phyloP scores from a whole-genome alignment of 352 stramenopile species.

The Paralagenidium karlingii region DNA sequence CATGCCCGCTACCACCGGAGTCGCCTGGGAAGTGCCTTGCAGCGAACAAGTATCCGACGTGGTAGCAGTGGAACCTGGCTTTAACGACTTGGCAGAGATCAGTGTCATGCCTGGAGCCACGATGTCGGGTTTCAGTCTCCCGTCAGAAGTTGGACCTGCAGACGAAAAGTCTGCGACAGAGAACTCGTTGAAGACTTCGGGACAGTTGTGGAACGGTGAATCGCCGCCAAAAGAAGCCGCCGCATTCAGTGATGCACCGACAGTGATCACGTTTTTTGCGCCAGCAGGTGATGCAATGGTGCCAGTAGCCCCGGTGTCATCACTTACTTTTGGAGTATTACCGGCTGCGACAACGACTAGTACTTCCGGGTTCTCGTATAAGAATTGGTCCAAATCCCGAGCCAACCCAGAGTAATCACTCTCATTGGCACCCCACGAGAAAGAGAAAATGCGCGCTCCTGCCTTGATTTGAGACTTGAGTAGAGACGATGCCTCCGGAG shows the following conservation, averaged over 20 bases:
- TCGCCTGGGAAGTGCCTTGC: slow-evolving; percentile 68
- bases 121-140: slow-evolving; percentile 82
- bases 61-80: slow-evolving; percentile 33
- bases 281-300: slow-evolving; percentile 73
- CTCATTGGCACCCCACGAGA: slow-evolving; percentile 65
- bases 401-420: slow-evolving; percentile 69
- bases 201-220: slow-evolving; percentile 44
- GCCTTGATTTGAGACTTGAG: slow-evolving; percentile 56
- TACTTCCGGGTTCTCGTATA: slow-evolving; percentile 76
- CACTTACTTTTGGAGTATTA: slow-evolving; percentile 69
- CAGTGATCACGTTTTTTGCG: slow-evolving; percentile 77
- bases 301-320: slow-evolving; percentile 18
- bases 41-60: slow-evolving; percentile 47
- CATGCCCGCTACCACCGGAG: slow-evolving; percentile 55
- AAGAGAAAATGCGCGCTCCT: slow-evolving; percentile 71
- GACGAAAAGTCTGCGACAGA: slow-evolving; percentile 79
- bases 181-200: slow-evolving; percentile 49
- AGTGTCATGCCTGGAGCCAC: slow-evolving; percentile 75
- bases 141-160: slow-evolving; percentile 64
- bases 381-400: slow-evolving; percentile 62
- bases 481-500: slow-evolving; percentile 39
- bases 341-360: slow-evolving; percentile 81
- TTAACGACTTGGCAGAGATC: slow-evolving; percentile 53
- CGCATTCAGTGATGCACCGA: slow-evolving; percentile 61
- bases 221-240: no score